Conservation (phyloP, 305 asterid species). For the Euphrasia arctica region DNA sequence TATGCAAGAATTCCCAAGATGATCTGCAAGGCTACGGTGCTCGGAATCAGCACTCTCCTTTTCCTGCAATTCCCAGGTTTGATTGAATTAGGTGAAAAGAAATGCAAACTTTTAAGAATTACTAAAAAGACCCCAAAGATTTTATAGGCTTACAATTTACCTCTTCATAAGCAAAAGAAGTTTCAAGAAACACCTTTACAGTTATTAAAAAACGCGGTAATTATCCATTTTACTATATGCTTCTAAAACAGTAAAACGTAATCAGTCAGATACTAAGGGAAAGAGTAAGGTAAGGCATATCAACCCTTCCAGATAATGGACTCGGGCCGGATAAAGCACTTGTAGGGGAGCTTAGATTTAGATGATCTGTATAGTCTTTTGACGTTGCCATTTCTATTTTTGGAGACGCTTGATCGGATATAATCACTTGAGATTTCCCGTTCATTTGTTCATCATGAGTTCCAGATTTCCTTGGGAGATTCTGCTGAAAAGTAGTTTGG, state of each 20-base stretch:
- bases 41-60: constrained; percentile 37
- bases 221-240: neutral
- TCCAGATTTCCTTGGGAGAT: constrained; percentile 28
- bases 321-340: constrained; percentile 45
- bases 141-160: neutral
- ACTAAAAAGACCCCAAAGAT: neutral
- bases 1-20: constrained; percentile 48
- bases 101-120: neutral
- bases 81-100: neutral
- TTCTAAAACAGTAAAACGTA: neutral
- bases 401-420: constrained; percentile 16
- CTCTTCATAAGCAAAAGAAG: too few species aligned
- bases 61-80: constrained; percentile 40
- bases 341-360: constrained; percentile 11
- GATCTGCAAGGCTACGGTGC: constrained; percentile 21
- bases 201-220: neutral
- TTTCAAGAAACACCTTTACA: too few species aligned
- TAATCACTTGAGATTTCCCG: constrained; percentile 28
- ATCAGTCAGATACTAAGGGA: neutral
- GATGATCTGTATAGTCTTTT: constrained; percentile 28
- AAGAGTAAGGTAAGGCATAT: constrained; percentile 1
- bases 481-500: constrained; percentile 52
- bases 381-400: constrained; percentile 21
- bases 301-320: constrained; percentile 50
- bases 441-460: constrained; percentile 28